Percentiles rank a stretch among this genome's conserved stretches.
Conservation (phyloP, 176 grass and related monocot genomes). For the Oropetium thomaeum region DNA sequence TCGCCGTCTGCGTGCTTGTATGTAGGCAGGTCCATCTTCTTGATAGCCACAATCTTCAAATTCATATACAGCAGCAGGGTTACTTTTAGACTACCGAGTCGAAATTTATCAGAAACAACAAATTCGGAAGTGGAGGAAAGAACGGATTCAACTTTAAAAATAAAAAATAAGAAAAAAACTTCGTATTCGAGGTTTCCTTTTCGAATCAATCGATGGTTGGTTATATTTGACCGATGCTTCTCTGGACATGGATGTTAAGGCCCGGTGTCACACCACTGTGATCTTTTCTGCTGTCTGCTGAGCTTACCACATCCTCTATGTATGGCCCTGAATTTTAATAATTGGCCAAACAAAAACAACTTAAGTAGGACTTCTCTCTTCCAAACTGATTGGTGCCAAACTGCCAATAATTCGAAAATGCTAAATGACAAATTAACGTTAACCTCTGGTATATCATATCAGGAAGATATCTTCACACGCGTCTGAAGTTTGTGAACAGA, state of each 20-base stretch:
- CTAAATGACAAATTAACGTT: slow-evolving; percentile 12
- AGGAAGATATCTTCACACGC: not conserved
- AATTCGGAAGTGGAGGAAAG: not conserved
- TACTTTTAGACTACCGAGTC: not conserved
- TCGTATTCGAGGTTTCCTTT: not conserved
- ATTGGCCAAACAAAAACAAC: not conserved
- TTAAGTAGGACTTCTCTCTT: slow-evolving; percentile 3
- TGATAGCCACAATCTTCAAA: slow-evolving; percentile 81
- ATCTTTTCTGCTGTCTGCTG: slow-evolving; percentile 27
- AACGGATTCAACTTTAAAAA: not conserved
- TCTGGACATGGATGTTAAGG: slow-evolving; percentile 30
- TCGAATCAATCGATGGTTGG: not conserved
- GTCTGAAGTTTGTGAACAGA: not conserved
- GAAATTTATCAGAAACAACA: not conserved
- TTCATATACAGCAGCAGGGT: not conserved
- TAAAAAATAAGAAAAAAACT: no score
- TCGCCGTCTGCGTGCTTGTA: slow-evolving; percentile 78
- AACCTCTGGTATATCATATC: not conserved
- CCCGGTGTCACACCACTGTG: slow-evolving; percentile 27
- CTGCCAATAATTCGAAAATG: not conserved
- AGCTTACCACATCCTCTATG: slow-evolving; percentile 3
- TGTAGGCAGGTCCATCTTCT: slow-evolving; percentile 90
- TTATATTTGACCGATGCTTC: slow-evolving; percentile 33
- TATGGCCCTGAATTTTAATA: slow-evolving; percentile 24
- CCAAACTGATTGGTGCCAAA: slow-evolving; percentile 7